Conservation (phyloP, 2,329 filamentous ascomycete species). For the Pseudovirgaria hyperparasitica region DNA sequence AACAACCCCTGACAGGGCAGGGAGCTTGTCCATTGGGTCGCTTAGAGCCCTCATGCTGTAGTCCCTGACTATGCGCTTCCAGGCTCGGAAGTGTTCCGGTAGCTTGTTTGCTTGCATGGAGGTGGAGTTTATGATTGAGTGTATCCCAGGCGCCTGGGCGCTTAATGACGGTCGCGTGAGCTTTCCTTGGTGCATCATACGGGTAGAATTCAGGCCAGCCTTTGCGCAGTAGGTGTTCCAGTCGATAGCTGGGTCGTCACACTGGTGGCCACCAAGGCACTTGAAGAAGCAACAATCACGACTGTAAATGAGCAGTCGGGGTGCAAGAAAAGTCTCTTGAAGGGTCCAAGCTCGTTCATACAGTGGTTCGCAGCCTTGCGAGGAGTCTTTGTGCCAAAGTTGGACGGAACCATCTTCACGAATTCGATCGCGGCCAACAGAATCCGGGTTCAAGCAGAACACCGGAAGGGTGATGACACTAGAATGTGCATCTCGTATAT, state of each 20-base stretch:
- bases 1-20: conserved; percentile 4
- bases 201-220: conserved; percentile 2
- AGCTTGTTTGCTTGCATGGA: conserved; percentile 1
- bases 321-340: conserved; percentile 4
- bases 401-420: neutral
- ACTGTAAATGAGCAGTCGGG: conserved; percentile 4
- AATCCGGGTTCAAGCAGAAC: too few relatives aligned
- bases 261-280: conserved; percentile 2
- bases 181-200: conserved; percentile 1
- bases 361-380: conserved; percentile 1
- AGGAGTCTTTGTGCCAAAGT: neutral
- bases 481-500: conserved; percentile 1
- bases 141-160: conserved; percentile 1
- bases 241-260: conserved; percentile 1
- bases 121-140: neutral
- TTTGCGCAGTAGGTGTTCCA: conserved; percentile 5
- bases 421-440: too few relatives aligned
- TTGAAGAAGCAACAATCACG: conserved; percentile 3
- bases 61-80: conserved; percentile 5
- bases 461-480: conserved; percentile 1
- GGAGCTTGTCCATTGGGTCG: conserved; percentile 4
- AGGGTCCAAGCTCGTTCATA: conserved; percentile 5
- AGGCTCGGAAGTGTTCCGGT: conserved; percentile 3
- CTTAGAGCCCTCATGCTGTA: conserved; percentile 3
- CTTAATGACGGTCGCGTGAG: conserved; percentile 1